Evolutionary conservation across 169 alveolate genomes (phyloP).

Genomic region (Eimeria acervulina): DNA sequence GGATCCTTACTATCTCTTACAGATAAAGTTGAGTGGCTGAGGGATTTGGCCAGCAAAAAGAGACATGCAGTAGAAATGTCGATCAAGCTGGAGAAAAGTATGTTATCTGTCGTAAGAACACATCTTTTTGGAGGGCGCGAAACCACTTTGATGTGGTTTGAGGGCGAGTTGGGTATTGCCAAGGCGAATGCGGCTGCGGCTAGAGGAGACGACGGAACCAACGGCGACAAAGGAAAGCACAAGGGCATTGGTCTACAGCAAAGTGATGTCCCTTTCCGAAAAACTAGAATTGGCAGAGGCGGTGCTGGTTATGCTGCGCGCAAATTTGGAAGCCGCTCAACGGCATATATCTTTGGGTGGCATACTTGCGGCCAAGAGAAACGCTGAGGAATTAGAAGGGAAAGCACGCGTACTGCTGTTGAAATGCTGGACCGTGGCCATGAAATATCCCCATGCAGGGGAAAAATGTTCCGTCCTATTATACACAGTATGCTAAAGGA

Average conservation of each 20-base stretch:
- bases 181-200: constrained; percentile 17
- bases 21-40: constrained; percentile 13
- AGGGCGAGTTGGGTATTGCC: constrained; percentile 20
- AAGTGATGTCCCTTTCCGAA: not conserved
- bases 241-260: not conserved
- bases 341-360: not conserved
- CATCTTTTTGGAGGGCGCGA: constrained; percentile 11
- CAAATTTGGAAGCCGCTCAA: not conserved
- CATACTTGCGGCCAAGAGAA: constrained; percentile 28
- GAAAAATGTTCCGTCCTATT: not conserved
- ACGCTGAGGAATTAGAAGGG: constrained; percentile 14
- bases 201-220: not conserved
- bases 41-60: not conserved
- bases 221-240: not conserved
- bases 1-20: not conserved
- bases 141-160: not conserved
- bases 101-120: not conserved
- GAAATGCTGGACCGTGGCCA: not conserved
- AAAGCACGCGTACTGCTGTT: not conserved
- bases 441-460: not conserved
- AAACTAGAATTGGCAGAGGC: not conserved
- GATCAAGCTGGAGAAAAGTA: not conserved
- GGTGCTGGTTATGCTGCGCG: constrained; percentile 25
- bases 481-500: constrained; percentile 8
- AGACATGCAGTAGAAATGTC: not conserved